These are phyloP conservation scores for Gautieria morchelliformis DNA, from an alignment of 768 basidiomycete genomes.

Conservation along the genomic window DNA sequence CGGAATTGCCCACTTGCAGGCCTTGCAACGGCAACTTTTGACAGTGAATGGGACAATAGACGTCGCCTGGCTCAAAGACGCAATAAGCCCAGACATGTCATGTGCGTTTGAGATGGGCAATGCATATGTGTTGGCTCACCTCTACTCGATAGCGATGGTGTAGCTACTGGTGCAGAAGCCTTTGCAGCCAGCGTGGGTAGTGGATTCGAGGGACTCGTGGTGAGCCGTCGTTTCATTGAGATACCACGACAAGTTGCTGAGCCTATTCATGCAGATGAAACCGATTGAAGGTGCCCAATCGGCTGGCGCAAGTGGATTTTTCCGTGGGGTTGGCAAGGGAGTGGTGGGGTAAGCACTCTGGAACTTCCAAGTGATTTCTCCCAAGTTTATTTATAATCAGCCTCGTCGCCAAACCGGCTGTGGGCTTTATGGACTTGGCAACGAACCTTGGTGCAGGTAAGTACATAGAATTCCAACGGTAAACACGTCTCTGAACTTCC, in stretches of 20 bases:
- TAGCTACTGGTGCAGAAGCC: conserved; percentile 89
- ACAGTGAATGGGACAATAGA: conserved; percentile 88
- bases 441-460: conserved; percentile 89
- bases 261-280: conserved; percentile 54
- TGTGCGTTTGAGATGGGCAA: conserved; percentile 37
- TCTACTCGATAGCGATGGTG: conserved; percentile 63
- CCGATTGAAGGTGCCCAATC: conserved; percentile 95
- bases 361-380: neutral
- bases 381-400: conserved; percentile 30
- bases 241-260: neutral
- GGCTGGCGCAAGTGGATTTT: conserved; percentile 91
- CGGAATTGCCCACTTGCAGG: conserved; percentile 34
- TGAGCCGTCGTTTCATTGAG: conserved; percentile 25
- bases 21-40: conserved; percentile 92
- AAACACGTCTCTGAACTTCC: neutral
- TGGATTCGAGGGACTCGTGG: conserved; percentile 91
- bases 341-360: conserved; percentile 66
- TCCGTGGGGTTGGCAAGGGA: conserved; percentile 96
- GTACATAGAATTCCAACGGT: neutral
- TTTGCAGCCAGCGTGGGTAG: conserved; percentile 90
- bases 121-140: neutral
- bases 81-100: conserved; percentile 92
- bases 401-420: conserved; percentile 90
- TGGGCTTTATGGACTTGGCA: conserved; percentile 93
- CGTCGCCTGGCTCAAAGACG: conserved; percentile 82